These are phyloP conservation scores for Hypoxylon sp. DNA, from an alignment of 2,329 filamentous ascomycete genomes.

Conservation along the genomic window DNA sequence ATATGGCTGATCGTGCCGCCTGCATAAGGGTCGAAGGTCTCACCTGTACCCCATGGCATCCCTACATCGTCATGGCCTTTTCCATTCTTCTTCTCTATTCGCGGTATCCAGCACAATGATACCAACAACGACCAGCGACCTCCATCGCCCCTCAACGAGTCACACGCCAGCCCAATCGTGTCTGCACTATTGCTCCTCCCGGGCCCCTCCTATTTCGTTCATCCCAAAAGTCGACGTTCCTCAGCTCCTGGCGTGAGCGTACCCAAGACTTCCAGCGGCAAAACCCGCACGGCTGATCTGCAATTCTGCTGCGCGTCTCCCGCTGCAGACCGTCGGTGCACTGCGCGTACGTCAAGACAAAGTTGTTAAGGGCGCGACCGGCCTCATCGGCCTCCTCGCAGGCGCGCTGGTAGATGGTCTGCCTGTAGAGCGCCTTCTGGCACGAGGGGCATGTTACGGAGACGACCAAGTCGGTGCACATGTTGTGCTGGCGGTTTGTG, in stretches of 20 bases:
- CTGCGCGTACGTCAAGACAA: background rate
- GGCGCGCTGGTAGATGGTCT: conserved; percentile 15
- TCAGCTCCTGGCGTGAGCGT: background rate
- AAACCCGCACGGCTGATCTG: conserved; percentile 19
- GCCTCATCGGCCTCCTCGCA: conserved; percentile 10
- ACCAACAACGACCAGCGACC: background rate
- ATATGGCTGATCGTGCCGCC: background rate
- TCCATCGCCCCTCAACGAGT: background rate
- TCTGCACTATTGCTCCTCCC: background rate
- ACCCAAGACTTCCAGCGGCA: conserved; percentile 31
- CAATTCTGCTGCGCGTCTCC: background rate
- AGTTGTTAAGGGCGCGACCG: conserved; percentile 4
- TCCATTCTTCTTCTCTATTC: background rate
- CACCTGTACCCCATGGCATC: background rate
- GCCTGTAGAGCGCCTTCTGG: background rate
- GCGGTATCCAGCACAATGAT: background rate
- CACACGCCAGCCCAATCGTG: background rate
- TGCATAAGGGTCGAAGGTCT: background rate
- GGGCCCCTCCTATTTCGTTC: background rate
- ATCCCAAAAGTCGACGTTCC: conserved; percentile 13
- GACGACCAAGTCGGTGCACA: conserved; percentile 27
- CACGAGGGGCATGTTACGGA: conserved; percentile 9
- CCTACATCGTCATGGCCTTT: background rate
- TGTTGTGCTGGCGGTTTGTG: background rate
- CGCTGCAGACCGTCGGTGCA: conserved; percentile 7